Evolutionary conservation across 345 rosid species (phyloP).

Genomic region (Cochlearia excelsa): DNA sequence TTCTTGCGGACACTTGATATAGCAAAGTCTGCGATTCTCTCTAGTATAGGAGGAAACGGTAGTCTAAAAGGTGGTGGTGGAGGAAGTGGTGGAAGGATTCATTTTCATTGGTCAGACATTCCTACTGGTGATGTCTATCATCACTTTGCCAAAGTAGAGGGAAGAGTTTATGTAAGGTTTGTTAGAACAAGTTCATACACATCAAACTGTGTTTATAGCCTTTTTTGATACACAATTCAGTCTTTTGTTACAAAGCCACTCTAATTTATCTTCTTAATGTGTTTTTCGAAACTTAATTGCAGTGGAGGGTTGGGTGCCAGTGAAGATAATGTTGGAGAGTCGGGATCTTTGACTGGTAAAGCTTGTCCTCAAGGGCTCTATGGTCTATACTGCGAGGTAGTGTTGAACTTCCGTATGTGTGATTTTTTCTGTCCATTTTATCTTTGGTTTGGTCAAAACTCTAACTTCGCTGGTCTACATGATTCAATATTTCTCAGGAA

Average conservation of each 20-base stretch:
- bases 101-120: constrained; percentile 85
- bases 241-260: not conserved
- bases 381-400: constrained; percentile 86
- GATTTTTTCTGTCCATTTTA: not conserved
- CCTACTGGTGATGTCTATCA: constrained; percentile 70
- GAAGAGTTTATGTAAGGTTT: constrained; percentile 69
- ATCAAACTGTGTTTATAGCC: not conserved
- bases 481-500: constrained; percentile 51
- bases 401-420: constrained; percentile 9
- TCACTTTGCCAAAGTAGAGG: constrained; percentile 75
- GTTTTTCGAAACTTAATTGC: constrained; percentile 14
- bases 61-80: constrained; percentile 81
- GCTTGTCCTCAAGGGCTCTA: constrained; percentile 84
- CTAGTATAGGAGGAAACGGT: constrained; percentile 80
- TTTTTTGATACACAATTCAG: not conserved
- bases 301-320: constrained; percentile 80
- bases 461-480: not conserved
- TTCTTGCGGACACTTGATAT: constrained; percentile 57
- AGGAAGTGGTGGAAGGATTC: constrained; percentile 95
- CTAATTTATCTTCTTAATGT: constrained; percentile 12
- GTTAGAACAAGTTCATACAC: constrained; percentile 27
- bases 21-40: constrained; percentile 51
- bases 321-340: constrained; percentile 60
- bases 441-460: too few species aligned
- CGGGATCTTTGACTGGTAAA: constrained; percentile 82